Evolutionary conservation across 345 rosid genomes (phyloP).

Genomic region (Conringia planisiliqua): DNA sequence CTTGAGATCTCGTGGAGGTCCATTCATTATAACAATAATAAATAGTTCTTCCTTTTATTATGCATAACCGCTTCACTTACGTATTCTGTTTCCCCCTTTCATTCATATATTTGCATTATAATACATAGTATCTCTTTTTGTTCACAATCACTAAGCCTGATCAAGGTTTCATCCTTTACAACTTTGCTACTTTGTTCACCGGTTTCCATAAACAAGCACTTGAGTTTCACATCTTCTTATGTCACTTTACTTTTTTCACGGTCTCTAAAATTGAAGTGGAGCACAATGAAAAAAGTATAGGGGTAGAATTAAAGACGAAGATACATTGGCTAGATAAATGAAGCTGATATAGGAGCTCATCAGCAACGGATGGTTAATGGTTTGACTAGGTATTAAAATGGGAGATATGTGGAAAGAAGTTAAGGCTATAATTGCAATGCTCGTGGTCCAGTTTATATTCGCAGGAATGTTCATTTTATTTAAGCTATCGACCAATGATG

Average conservation of each 20-base stretch:
- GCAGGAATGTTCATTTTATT: conserved; percentile 40
- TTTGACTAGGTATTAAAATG: not conserved
- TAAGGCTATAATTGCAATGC: conserved; percentile 31
- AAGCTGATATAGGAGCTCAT: not conserved
- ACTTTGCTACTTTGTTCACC: conserved; percentile 2
- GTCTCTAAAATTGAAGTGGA: conserved; percentile 16
- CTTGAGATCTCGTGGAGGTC: conserved; percentile 8
- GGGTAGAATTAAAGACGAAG: not conserved
- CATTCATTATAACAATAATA: not conserved
- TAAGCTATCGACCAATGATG: conserved; percentile 35
- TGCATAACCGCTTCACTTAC: conserved; percentile 8
- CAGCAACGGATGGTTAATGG: not conserved
- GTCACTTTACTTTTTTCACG: not conserved
- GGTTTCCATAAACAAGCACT: conserved; percentile 4
- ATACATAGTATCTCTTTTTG: not conserved
- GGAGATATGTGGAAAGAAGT: conserved; percentile 22
- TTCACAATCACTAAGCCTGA: not conserved
- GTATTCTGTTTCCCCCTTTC: not conserved
- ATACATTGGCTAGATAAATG: conserved; percentile 9
- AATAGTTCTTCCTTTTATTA: not conserved
- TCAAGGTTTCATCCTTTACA: not conserved
- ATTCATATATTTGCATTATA: not conserved
- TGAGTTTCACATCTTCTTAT: not conserved
- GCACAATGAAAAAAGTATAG: conserved; percentile 16
- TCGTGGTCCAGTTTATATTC: conserved; percentile 28